A percentile compares a stretch with the other conserved stretches of the same genome.
These are phyloP conservation scores for Torulaspora gathmanii DNA, from an alignment of 805 yeast genomes.

Conservation along the genomic window DNA sequence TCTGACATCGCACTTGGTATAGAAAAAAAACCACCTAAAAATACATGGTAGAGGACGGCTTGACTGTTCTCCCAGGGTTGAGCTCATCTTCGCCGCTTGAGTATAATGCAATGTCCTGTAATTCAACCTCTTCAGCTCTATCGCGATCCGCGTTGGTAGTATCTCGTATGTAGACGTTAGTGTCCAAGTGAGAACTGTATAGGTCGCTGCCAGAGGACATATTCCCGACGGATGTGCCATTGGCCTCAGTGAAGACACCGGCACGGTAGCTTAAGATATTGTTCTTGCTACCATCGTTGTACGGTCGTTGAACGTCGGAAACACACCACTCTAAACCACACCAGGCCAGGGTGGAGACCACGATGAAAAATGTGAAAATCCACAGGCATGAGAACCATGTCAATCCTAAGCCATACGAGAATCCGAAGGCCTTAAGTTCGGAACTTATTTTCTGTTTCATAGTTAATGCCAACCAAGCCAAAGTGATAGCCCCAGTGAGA, in stretches of 20 bases:
- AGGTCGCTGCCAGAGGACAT: not conserved
- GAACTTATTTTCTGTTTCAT: conserved; percentile 19
- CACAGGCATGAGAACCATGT: conserved; percentile 28
- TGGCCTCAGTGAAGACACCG: conserved; percentile 12
- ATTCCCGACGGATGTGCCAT: not conserved
- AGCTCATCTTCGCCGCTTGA: conserved; percentile 19
- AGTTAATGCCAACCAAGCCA: conserved; percentile 19
- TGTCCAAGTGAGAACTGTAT: not conserved
- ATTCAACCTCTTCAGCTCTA: conserved; percentile 18
- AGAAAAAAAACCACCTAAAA: conserved; percentile 13
- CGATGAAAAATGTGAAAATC: conserved; percentile 20
- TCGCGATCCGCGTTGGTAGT: conserved; percentile 1
- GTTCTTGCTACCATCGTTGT: conserved; percentile 12
- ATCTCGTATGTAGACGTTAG: not conserved
- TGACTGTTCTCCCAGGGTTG: conserved; percentile 14
- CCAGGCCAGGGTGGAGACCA: conserved; percentile 30
- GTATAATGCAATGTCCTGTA: conserved; percentile 22
- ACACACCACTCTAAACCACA: conserved; percentile 37
- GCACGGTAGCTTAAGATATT: conserved; percentile 14
- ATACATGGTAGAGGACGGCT: conserved; percentile 28
- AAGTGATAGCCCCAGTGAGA: conserved; percentile 15
- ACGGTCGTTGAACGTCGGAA: conserved; percentile 13
- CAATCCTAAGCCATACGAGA: conserved; percentile 25
- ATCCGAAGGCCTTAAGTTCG: conserved; percentile 29
- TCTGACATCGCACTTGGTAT: not conserved